A percentile compares a stretch with the other conserved stretches of the same genome.
These are phyloP conservation scores for Pharnaceum exiguum DNA, from an alignment of 148 eudicot genomes.

Conservation along the genomic window DNA sequence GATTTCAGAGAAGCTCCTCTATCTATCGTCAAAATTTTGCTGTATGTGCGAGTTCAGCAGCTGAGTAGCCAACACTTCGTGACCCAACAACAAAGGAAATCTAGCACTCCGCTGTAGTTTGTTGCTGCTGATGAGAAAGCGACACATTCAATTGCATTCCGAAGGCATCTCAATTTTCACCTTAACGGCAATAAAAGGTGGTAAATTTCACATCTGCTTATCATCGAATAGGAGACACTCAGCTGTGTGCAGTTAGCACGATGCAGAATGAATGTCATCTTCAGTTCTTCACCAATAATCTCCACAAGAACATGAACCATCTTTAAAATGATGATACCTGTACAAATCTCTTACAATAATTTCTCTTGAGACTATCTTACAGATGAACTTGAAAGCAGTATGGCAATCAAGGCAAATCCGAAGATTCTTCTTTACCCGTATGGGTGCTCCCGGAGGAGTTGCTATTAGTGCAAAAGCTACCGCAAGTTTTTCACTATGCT, in stretches of 20 bases:
- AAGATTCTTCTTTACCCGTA: constrained; percentile 67
- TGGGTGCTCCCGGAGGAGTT: constrained; percentile 56
- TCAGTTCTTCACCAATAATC: constrained; percentile 52
- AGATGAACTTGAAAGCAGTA: constrained; percentile 60
- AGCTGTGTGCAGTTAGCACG: not conserved
- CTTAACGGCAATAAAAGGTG: too few relatives aligned
- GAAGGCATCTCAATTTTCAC: too few relatives aligned
- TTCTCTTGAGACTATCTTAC: constrained; percentile 51
- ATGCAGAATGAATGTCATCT: not conserved
- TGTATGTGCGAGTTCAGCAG: too few relatives aligned
- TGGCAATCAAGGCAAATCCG: constrained; percentile 68
- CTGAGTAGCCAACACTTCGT: too few relatives aligned
- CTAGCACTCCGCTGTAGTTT: too few relatives aligned
- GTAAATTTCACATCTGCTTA: too few relatives aligned
- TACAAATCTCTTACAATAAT: constrained; percentile 58
- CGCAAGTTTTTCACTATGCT: constrained; percentile 77
- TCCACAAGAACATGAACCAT: constrained; percentile 71
- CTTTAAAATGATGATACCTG: constrained; percentile 74
- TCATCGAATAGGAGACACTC: not conserved
- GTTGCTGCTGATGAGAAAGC: too few relatives aligned
- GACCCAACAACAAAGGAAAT: too few relatives aligned
- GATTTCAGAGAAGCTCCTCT: too few relatives aligned
- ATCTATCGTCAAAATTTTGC: too few relatives aligned
- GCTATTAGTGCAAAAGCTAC: constrained; percentile 61
- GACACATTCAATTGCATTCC: too few relatives aligned